These are phyloP conservation scores for Pichia phayaonensis DNA, from an alignment of 805 yeast species.

Conservation along the genomic window DNA sequence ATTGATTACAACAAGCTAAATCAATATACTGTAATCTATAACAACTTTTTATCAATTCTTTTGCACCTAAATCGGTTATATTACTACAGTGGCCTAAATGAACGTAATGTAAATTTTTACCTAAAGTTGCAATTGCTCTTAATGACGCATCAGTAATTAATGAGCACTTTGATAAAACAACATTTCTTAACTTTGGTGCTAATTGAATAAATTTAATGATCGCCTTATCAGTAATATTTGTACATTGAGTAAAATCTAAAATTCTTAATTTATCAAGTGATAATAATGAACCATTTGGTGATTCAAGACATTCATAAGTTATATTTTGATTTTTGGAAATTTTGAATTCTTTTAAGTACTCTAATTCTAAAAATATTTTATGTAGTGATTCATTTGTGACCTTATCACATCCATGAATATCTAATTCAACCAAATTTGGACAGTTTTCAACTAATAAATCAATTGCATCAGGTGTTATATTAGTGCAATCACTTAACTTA, in stretches of 20 bases:
- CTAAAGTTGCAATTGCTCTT: conserved; percentile 61
- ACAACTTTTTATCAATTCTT: conserved; percentile 64
- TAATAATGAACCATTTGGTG: conserved; percentile 22
- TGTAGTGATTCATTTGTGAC: conserved; percentile 60
- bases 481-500: conserved; percentile 65
- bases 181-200: conserved; percentile 84
- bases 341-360: conserved; percentile 78
- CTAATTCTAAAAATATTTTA: conserved; percentile 48
- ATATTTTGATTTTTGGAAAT: conserved; percentile 65
- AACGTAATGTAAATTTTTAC: conserved; percentile 74
- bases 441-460: conserved; percentile 59
- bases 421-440: conserved; percentile 79
- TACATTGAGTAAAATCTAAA: conserved; percentile 79
- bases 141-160: conserved; percentile 78
- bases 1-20: conserved; percentile 86
- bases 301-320: conserved; percentile 54
- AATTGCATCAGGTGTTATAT: conserved; percentile 58
- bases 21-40: conserved; percentile 87
- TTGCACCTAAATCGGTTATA: conserved; percentile 85
- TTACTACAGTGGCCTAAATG: conserved; percentile 92
- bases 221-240: conserved; percentile 69
- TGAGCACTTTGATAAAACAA: conserved; percentile 83
- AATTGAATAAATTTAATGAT: conserved; percentile 62
- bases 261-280: conserved; percentile 64
- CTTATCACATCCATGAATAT: conserved; percentile 72